Conservation (phyloP, 164 flowering plant species). For the Vitis labrusca region DNA sequence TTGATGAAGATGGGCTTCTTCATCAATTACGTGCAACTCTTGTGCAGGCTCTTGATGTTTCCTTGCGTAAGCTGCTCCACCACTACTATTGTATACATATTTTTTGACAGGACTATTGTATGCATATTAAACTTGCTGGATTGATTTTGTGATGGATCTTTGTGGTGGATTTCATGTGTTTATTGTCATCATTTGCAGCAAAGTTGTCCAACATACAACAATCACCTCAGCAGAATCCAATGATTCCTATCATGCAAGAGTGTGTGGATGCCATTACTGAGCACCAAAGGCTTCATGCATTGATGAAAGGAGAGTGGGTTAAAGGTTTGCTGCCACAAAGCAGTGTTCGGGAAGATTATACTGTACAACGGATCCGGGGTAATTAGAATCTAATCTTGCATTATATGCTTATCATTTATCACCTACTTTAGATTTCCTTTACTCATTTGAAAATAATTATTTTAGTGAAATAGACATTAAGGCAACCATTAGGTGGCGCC, state of each 20-base stretch:
- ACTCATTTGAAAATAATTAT: neutral
- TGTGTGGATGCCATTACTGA: constrained; percentile 94
- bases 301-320: constrained; percentile 91
- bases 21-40: constrained; percentile 80
- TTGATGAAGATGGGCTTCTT: constrained; percentile 88
- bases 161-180: neutral
- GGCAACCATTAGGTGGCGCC: neutral
- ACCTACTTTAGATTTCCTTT: neutral
- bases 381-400: constrained; percentile 3
- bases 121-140: neutral
- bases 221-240: constrained; percentile 50
- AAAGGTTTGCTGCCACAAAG: constrained; percentile 93
- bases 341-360: constrained; percentile 78
- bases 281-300: constrained; percentile 83
- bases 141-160: neutral
- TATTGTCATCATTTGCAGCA: constrained; percentile 47
- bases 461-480: neutral
- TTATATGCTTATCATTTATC: neutral
- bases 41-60: constrained; percentile 73
- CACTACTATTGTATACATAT: neutral
- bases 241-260: constrained; percentile 66
- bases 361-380: constrained; percentile 83
- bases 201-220: constrained; percentile 53
- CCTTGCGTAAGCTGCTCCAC: constrained; percentile 41
- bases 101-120: neutral